phyloP scores from a whole-genome alignment of 768 basidiomycete species.

The Panaeolus cyanescens region DNA sequence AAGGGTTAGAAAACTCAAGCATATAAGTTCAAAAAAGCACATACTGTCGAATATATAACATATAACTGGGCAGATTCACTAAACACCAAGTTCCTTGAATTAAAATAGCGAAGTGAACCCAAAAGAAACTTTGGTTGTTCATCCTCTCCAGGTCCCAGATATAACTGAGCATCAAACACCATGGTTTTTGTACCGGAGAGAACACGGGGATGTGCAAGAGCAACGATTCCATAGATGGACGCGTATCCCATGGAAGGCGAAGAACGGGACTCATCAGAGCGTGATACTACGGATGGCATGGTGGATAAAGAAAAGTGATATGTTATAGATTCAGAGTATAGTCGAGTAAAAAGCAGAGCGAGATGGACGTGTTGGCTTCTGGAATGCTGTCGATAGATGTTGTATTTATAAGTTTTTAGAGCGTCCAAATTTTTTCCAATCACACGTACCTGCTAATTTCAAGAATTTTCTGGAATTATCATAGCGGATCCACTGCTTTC shows the following conservation, averaged over 20 bases:
- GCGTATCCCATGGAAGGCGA: not conserved
- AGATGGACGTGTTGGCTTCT: too few relatives aligned
- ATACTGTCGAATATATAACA: slow-evolving; percentile 1
- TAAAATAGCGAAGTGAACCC: slow-evolving; percentile 1
- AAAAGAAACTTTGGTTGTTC: slow-evolving; percentile 1
- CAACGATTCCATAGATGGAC: not conserved
- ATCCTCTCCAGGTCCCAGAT: not conserved
- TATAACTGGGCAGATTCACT: not conserved
- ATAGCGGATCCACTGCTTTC: too few relatives aligned
- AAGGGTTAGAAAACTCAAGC: not conserved
- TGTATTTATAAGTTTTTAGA: too few relatives aligned
- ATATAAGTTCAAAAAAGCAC: not conserved
- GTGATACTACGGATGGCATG: too few relatives aligned
- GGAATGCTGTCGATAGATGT: too few relatives aligned
- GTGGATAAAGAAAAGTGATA: too few relatives aligned
- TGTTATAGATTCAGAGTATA: too few relatives aligned
- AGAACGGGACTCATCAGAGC: not conserved
- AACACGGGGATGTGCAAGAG: not conserved
- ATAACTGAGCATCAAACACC: slow-evolving; percentile 1
- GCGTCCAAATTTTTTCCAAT: too few relatives aligned
- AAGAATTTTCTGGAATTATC: too few relatives aligned
- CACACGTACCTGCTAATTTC: too few relatives aligned
- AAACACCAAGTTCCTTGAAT: not conserved
- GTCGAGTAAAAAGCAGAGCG: too few relatives aligned
- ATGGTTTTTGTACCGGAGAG: not conserved